Evolutionary conservation across 345 rosid species (phyloP).

Genomic region (Populus pruinosa): DNA sequence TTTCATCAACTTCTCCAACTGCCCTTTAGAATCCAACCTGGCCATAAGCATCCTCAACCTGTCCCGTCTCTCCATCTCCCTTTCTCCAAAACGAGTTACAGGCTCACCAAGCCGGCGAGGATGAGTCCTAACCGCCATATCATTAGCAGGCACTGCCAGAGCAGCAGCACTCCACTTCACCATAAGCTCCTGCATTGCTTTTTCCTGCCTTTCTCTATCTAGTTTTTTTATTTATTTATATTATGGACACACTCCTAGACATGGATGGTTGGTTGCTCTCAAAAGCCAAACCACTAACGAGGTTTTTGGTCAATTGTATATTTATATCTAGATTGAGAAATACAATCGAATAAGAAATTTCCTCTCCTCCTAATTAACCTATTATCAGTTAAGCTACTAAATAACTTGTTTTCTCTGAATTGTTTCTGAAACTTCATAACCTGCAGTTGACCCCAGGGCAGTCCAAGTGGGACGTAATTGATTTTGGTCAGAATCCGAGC

Average conservation of each 20-base stretch:
- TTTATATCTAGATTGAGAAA: too few species aligned
- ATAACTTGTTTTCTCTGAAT: constrained; percentile 15
- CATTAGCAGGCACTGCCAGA: constrained; percentile 95
- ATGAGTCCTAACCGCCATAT: constrained; percentile 80
- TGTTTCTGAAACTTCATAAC: constrained; percentile 63
- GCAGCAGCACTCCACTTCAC: constrained; percentile 92
- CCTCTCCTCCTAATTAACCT: too few species aligned
- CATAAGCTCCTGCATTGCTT: constrained; percentile 73
- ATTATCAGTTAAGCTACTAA: too few species aligned
- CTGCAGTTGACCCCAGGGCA: constrained; percentile 29
- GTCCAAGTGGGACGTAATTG: constrained; percentile 25
- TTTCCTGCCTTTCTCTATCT: constrained; percentile 81
- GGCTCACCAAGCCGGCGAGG: constrained; percentile 91
- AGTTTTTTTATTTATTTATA: neutral
- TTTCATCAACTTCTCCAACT: constrained; percentile 73
- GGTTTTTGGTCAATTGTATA: too few species aligned
- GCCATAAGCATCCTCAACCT: constrained; percentile 86
- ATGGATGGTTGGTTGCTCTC: too few species aligned
- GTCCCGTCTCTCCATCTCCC: constrained; percentile 96
- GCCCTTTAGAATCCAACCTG: constrained; percentile 74
- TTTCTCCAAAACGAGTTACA: constrained; percentile 87
- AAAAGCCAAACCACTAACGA: too few species aligned
- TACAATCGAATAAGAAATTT: too few species aligned
- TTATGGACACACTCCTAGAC: too few species aligned
- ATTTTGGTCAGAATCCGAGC: constrained; percentile 60